These are phyloP conservation scores for Pneumocystis murina DNA, from an alignment of 1,139 yeast species.

Conservation along the genomic window DNA sequence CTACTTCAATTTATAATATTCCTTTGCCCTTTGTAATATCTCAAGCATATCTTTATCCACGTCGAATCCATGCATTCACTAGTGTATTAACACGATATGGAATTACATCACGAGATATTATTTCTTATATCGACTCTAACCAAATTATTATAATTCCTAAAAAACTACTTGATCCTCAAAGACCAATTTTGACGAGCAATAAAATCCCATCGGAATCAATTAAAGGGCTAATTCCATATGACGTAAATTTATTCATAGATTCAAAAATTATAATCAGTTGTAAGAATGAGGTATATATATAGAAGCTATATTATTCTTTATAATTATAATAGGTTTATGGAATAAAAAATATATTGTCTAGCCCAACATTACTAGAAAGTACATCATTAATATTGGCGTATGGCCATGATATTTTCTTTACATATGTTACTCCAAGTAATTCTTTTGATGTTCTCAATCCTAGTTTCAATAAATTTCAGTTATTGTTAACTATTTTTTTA, in stretches of 20 bases:
- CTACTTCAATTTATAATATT: conserved; percentile 28
- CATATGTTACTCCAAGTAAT: conserved; percentile 63
- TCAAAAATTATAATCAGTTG: conserved; percentile 32
- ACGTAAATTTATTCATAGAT: conserved; percentile 39
- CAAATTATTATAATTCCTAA: conserved; percentile 62
- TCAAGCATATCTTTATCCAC: conserved; percentile 51
- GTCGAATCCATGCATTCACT: conserved; percentile 35
- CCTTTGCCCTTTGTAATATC: conserved; percentile 33
- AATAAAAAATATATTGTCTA: conserved; percentile 26
- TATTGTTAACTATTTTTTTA: conserved; percentile 43
- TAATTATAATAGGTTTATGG: conserved; percentile 21
- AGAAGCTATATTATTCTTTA: conserved; percentile 13
- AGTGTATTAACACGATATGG: conserved; percentile 58
- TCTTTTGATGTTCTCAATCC: conserved; percentile 65
- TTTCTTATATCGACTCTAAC: conserved; percentile 41
- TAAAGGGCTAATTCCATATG: conserved; percentile 48
- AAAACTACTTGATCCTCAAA: conserved; percentile 24
- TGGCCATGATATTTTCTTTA: conserved; percentile 59
- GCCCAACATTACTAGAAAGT: conserved; percentile 65
- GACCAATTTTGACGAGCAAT: conserved; percentile 38
- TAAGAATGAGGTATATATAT: conserved; percentile 14
- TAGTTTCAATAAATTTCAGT: conserved; percentile 51
- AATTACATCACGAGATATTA: conserved; percentile 54
- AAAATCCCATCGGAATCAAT: conserved; percentile 40
- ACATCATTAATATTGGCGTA: conserved; percentile 56